These are phyloP conservation scores for Neurospora sublineolata DNA, from an alignment of 495 filamentous ascomycete species.

Conservation along the genomic window DNA sequence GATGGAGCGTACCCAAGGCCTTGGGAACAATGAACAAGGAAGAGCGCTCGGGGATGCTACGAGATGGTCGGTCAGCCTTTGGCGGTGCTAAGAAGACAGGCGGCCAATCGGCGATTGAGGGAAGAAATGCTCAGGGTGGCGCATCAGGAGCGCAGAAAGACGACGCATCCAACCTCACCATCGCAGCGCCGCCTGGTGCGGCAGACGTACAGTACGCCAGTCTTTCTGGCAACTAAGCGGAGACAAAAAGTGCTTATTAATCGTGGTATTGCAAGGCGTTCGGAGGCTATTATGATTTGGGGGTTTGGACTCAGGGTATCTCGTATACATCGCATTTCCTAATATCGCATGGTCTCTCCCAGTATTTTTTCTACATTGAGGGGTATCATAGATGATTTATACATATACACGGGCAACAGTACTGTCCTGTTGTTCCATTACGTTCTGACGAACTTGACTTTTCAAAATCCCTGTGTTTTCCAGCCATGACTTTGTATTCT, in stretches of 20 bases:
- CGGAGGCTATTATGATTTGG: slow-evolving; percentile 24
- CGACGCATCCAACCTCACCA: slow-evolving; percentile 38
- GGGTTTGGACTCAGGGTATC: slow-evolving; percentile 10
- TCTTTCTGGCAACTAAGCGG: slow-evolving; percentile 59
- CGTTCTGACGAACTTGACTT: background rate
- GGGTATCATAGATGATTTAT: slow-evolving; percentile 25
- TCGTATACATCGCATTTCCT: slow-evolving; percentile 4
- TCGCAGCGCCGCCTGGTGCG: slow-evolving; percentile 76
- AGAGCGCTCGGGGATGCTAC: slow-evolving; percentile 60
- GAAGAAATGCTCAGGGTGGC: slow-evolving; percentile 10
- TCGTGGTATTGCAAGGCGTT: slow-evolving; percentile 33
- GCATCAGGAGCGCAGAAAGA: slow-evolving; percentile 18
- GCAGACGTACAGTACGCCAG: slow-evolving; percentile 77
- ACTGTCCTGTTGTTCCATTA: slow-evolving; percentile 5
- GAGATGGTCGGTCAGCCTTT: slow-evolving; percentile 54
- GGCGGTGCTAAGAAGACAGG: slow-evolving; percentile 23
- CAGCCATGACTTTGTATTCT: slow-evolving; percentile 5
- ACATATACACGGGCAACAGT: slow-evolving; percentile 14
- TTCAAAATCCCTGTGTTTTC: background rate
- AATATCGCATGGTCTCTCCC: slow-evolving; percentile 9
- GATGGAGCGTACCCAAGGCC: slow-evolving; percentile 86
- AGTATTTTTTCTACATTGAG: slow-evolving; percentile 13
- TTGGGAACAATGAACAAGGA: slow-evolving; percentile 82
- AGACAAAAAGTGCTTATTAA: slow-evolving; percentile 20
- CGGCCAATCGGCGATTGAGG: slow-evolving; percentile 24